Conservation (phyloP, 495 filamentous ascomycete genomes). For the Diplogelasinospora grovesii region DNA sequence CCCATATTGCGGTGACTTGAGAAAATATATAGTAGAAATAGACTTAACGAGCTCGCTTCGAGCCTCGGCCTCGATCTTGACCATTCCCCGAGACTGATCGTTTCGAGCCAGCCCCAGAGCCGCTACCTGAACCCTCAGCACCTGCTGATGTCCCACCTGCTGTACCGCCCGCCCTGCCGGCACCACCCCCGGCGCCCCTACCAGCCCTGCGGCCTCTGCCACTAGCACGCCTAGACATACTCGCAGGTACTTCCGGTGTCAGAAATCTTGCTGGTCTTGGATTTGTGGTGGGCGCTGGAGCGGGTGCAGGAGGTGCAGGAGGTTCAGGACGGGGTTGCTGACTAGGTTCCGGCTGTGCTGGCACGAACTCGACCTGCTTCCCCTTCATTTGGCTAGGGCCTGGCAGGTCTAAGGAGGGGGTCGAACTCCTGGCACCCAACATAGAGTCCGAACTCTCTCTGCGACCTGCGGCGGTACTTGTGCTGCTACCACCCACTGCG, state of each 20-base stretch:
- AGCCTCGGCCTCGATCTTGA: conserved; percentile 10
- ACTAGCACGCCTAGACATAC: conserved; percentile 3
- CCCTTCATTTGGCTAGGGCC: no score
- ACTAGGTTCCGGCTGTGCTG: conserved; percentile 8
- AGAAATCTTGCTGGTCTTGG: conserved; percentile 8
- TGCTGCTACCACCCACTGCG: not conserved
- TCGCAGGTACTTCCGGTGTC: conserved; percentile 15
- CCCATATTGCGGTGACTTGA: no score
- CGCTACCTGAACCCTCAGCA: conserved; percentile 1
- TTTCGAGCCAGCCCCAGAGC: conserved; percentile 13
- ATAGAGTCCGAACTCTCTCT: no score
- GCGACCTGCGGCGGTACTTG: not conserved
- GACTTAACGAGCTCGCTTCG: conserved; percentile 12
- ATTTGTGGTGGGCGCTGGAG: no score
- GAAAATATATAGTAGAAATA: not conserved
- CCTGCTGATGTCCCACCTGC: no score
- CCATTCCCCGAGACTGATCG: conserved; percentile 12
- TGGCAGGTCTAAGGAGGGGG: no score
- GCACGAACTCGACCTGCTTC: not conserved
- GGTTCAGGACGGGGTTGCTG: conserved; percentile 11
- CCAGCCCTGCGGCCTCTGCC: conserved; percentile 5
- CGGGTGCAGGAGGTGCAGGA: not conserved
- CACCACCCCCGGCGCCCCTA: not conserved
- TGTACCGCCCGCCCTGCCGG: no score
- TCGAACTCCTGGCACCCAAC: no score